Conservation (phyloP, 495 filamentous ascomycete genomes). For the Penicillium waksmanii region DNA sequence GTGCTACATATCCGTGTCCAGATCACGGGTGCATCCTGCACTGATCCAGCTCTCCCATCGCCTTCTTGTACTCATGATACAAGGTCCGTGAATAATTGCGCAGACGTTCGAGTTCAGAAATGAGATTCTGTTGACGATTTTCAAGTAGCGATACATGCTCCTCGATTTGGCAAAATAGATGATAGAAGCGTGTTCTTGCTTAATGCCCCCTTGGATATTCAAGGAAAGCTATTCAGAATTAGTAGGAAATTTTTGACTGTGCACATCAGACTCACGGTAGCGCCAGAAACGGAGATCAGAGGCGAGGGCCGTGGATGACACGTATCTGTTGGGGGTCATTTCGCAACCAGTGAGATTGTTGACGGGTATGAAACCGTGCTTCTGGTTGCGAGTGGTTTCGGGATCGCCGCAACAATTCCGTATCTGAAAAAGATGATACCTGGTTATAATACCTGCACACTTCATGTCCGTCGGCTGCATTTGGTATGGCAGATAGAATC, state of each 20-base stretch:
- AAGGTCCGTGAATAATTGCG: not conserved
- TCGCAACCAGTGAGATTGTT: conserved; percentile 28
- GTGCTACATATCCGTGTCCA: not conserved
- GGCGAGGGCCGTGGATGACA: no score
- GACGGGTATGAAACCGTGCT: conserved; percentile 26
- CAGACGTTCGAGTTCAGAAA: not conserved
- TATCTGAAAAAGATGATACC: no score
- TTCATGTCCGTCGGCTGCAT: no score
- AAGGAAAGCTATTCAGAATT: not conserved
- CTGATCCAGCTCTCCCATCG: not conserved
- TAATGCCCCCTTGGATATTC: not conserved
- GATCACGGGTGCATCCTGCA: not conserved
- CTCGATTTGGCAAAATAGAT: not conserved
- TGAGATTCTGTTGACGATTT: not conserved
- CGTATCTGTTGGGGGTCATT: conserved; percentile 17
- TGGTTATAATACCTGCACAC: no score
- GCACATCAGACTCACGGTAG: no score
- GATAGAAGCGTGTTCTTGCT: not conserved
- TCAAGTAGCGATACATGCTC: not conserved
- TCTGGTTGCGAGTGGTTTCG: no score
- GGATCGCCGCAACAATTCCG: no score
- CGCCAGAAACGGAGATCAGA: no score
- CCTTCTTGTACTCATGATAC: conserved; percentile 1
- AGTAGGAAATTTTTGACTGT: not conserved
- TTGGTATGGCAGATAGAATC: no score